Base-by-base conservation (phyloP, 2,329 filamentous ascomycete species). In the Bipolaris cookei region DNA sequence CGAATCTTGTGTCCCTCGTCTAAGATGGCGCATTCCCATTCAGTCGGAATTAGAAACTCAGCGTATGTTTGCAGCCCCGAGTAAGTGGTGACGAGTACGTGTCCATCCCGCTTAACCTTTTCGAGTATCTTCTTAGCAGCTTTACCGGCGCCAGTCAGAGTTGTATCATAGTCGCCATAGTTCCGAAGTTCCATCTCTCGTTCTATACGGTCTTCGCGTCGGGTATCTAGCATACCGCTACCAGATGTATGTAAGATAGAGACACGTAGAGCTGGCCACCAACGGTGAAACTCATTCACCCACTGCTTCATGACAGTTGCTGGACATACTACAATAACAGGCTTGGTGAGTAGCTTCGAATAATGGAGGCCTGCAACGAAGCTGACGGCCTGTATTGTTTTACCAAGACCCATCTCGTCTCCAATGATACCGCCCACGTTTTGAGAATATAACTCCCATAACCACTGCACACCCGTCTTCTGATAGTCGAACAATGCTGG, bases 1-100 rank as follows among this genome's bases (percentile, higher is more conserved):
- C 95, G 89, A 66, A 99, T 99, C 76, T 97, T 97, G 78, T 99
- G 96, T 3, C 96, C 95, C 80, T 99, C 95, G 59, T 99, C 95
- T 4, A 99, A 84, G 10, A 98, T 90, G 10, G 92, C 93, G 74
- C 96, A 97, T 18, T 89, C 91, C 95, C 95, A 99, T 60, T 95
- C 85, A 0, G 92, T 86, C 1, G 89, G 88, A 32, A 96, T 88
- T 20, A 99, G 79, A 32, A 94, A 83, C 47, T 94, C 88, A 0
- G 90, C 87, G 66, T 98, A 98, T 0, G 91, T 95, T 70, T 97
- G 92, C n/a, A 99, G 82, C 0, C 96, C 95, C 18, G 93, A 90
- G 72, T 99, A 99, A 0, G 95, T 98, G 0, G 95, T 99, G 14
- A 99, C 90, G 4, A 99, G 83, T 18, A 99, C 90, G 77, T 98